These are phyloP conservation scores for Aspergillus leporis DNA, from an alignment of 495 filamentous ascomycete genomes.

Conservation along the genomic window DNA sequence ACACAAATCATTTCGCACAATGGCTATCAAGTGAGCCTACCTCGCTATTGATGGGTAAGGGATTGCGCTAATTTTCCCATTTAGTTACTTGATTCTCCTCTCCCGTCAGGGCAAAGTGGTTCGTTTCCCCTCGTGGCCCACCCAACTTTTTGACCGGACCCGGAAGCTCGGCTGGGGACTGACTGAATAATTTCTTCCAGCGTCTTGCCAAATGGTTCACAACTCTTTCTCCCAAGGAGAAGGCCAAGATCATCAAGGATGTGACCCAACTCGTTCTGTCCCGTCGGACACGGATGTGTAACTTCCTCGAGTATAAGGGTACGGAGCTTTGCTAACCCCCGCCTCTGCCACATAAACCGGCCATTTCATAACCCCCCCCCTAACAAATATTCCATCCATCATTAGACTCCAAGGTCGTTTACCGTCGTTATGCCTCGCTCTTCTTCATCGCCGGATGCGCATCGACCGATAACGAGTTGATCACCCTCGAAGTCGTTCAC, in stretches of 20 bases:
- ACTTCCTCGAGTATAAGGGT: constrained; percentile 99
- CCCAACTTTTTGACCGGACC: constrained; percentile 30
- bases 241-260: constrained; percentile 99
- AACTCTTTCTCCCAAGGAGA: constrained; percentile 95
- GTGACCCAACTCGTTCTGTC: constrained; percentile 97
- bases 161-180: constrained; percentile 26
- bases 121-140: constrained; percentile 44
- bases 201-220: constrained; percentile 99
- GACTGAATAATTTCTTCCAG: constrained; percentile 50
- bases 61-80: constrained; percentile 34
- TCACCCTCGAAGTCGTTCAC: constrained; percentile 97
- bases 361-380: constrained; percentile 14
- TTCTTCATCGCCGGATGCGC: constrained; percentile 99
- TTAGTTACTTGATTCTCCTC: constrained; percentile 93
- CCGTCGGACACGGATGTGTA: constrained; percentile 96
- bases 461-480: constrained; percentile 94
- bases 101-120: constrained; percentile 99
- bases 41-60: constrained; percentile 1
- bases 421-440: constrained; percentile 96
- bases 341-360: not conserved
- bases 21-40: constrained; percentile 61
- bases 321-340: constrained; percentile 14
- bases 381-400: constrained; percentile 14
- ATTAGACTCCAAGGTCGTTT: constrained; percentile 96
- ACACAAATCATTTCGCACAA: constrained; percentile 26